A percentile compares a stretch with the other conserved stretches of the same genome.
phyloP scores from a whole-genome alignment of 225 moss, liverwort and hornwort species.

The Bryum argenteum region DNA sequence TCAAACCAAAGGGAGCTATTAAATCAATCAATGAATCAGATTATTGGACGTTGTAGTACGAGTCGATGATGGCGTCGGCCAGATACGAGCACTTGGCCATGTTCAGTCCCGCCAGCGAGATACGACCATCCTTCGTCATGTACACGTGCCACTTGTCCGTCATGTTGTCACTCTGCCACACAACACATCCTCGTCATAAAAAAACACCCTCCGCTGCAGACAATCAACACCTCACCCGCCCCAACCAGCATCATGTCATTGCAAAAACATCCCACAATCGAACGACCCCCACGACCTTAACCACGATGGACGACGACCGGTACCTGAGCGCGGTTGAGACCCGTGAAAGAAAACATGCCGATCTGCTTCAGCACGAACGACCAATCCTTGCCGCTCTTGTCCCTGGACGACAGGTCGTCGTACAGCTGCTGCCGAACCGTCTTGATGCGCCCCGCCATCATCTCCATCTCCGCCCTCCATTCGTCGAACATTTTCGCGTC shows the following conservation, averaged over 20 bases:
- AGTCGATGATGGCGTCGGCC: conserved; percentile 84
- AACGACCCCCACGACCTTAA: too few species aligned
- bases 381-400: conserved; percentile 81
- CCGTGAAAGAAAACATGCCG: conserved; percentile 93
- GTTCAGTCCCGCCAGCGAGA: conserved; percentile 81
- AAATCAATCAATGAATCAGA: neutral
- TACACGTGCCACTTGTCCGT: conserved; percentile 87
- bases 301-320: too few species aligned
- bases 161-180: conserved; percentile 83
- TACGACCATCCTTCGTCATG: conserved; percentile 92
- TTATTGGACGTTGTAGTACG: conserved; percentile 74
- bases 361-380: conserved; percentile 88
- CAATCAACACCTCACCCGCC: too few species aligned
- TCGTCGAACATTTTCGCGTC: conserved; percentile 76
- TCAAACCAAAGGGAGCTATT: neutral
- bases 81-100: conserved; percentile 70
- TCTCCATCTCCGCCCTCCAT: conserved; percentile 87
- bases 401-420: conserved; percentile 69
- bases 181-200: neutral
- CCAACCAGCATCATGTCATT: too few species aligned
- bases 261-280: too few species aligned
- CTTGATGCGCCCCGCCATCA: conserved; percentile 90
- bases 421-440: conserved; percentile 71
- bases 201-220: too few species aligned
- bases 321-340: conserved; percentile 82